Base-by-base conservation (phyloP, 2,329 filamentous ascomycete genomes). In the Diaporthe batatas region DNA sequence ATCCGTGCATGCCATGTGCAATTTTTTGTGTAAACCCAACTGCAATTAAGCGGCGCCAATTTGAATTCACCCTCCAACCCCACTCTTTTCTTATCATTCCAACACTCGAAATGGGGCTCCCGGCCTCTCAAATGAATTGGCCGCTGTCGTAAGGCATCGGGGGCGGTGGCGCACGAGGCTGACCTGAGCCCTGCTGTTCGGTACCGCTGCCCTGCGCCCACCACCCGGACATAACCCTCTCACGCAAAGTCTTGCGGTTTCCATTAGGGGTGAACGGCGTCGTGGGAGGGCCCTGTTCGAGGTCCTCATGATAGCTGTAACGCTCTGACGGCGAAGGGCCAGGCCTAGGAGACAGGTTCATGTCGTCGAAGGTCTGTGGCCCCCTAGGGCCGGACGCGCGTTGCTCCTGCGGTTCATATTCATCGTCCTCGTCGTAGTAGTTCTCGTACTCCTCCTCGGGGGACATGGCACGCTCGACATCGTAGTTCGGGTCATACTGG, bases 361-460 rank as follows among this genome's bases (percentile, higher is more conserved):
- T 74, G 5, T 74, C 72, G 2, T 72, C 70, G 10, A 74, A 74
- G 6, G 72, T 74, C 25, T 65, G 64, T 12, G 72, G 70, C 3
- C 68, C 68, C 18, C 42, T 39, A 4, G 51, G 68, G 8, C 55
- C 58, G 1, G 51, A 70, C 21, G 23, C n/a, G 2, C n/a, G 54
- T n/a, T 54, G 55, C 8, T 49, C 44, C 2, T 29, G 32, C 7
- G 36, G 55, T n/a, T 69, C 25, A 21, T 57, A n/a, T 21, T 62
- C 65, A 29, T 59, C 16, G 34, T 49, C 65, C 47, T 72, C 71
- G n/a, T 62, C 55, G n/a, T 71, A 62, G 55, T 62, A 70, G n/a
- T 62, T 70, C 3, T 70, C 32, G 32, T 39, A 47, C 25, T 59
- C 55, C 16, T 70, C 68, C 8, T 72, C 71, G 1, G 68, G 68